Percentiles rank a stretch among this genome's conserved stretches.
phyloP scores from a whole-genome alignment of 805 yeast genomes.

The Myxozyma geophila region DNA sequence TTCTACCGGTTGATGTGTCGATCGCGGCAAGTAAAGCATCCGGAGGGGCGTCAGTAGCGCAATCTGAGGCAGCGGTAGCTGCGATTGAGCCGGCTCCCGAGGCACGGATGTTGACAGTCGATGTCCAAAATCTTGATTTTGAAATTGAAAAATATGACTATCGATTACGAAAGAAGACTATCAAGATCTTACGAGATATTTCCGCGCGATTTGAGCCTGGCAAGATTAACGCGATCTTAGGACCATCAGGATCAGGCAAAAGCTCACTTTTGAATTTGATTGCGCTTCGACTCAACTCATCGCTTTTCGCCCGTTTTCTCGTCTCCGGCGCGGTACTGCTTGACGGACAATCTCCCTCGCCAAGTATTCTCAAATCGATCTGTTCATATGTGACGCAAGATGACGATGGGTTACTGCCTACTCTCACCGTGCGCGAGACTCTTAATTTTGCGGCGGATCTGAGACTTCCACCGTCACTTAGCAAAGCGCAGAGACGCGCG shows the following conservation, averaged over 20 bases:
- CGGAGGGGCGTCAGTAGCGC: constrained; percentile 1
- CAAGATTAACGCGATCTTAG: constrained; percentile 72
- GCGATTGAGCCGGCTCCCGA: not conserved
- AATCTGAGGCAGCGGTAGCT: not conserved
- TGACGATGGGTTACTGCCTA: constrained; percentile 71
- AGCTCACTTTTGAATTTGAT: constrained; percentile 67
- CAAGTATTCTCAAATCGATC: constrained; percentile 48
- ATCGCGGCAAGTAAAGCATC: constrained; percentile 49
- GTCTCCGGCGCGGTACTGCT: constrained; percentile 53
- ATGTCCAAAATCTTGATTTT: constrained; percentile 39
- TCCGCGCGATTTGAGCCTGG: constrained; percentile 59
- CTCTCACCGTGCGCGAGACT: constrained; percentile 79
- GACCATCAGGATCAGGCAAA: constrained; percentile 82
- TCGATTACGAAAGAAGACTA: constrained; percentile 35
- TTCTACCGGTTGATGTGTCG: constrained; percentile 57
- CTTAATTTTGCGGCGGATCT: constrained; percentile 70
- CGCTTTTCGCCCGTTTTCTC: constrained; percentile 43
- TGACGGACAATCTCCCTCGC: constrained; percentile 49
- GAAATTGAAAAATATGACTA: constrained; percentile 31
- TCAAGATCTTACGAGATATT: constrained; percentile 52
- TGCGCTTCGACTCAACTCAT: constrained; percentile 60
- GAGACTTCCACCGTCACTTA: constrained; percentile 55
- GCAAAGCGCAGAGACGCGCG: constrained; percentile 51
- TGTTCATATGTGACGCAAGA: constrained; percentile 84
- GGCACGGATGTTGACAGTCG: constrained; percentile 36